phyloP scores from a whole-genome alignment of 257 asterid genomes.

The Paulownia fortunei region DNA sequence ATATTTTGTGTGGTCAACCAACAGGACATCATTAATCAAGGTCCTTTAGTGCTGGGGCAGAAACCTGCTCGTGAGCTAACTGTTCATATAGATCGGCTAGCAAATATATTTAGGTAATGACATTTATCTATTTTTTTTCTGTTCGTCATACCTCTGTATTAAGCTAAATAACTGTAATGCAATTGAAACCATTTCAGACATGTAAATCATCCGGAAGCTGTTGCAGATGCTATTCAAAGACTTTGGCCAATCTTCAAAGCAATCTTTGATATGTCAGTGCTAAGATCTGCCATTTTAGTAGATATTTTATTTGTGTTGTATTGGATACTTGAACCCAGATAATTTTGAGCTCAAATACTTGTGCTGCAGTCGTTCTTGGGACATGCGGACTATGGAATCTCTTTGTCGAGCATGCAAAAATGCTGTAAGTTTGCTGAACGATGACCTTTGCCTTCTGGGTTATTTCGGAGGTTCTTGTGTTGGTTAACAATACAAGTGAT shows the following conservation, averaged over 20 bases:
- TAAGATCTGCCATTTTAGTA: slow-evolving; percentile 28
- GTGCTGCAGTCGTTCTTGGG: slow-evolving; percentile 93
- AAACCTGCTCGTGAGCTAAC: slow-evolving; percentile 93
- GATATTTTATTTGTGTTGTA: slow-evolving; percentile 14
- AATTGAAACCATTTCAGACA: slow-evolving; percentile 59
- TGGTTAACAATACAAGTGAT: slow-evolving; percentile 7
- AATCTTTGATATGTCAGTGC: slow-evolving; percentile 86
- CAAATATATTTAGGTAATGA: slow-evolving; percentile 85
- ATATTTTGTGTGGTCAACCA: slow-evolving; percentile 41
- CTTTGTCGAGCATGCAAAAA: slow-evolving; percentile 98
- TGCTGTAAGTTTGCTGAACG: slow-evolving; percentile 72
- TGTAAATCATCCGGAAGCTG: slow-evolving; percentile 97
- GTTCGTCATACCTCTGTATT: slow-evolving; percentile 16
- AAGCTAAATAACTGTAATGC: slow-evolving; percentile 26
- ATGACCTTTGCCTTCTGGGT: neutral
- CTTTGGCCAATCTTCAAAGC: slow-evolving; percentile 98
- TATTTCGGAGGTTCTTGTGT: slow-evolving; percentile 23
- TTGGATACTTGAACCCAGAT: slow-evolving; percentile 24
- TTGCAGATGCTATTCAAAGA: slow-evolving; percentile 94
- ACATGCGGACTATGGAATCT: slow-evolving; percentile 98
- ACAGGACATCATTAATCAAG: slow-evolving; percentile 92
- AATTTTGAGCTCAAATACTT: slow-evolving; percentile 35
- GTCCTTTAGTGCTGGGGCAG: slow-evolving; percentile 80
- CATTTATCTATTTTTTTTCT: slow-evolving; percentile 25
- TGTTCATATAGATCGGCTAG: slow-evolving; percentile 93